A percentile compares a stretch with the other conserved stretches of the same genome.
These are phyloP conservation scores for Globisporangium canariense DNA, from an alignment of 352 stramenopile species.

Conservation along the genomic window DNA sequence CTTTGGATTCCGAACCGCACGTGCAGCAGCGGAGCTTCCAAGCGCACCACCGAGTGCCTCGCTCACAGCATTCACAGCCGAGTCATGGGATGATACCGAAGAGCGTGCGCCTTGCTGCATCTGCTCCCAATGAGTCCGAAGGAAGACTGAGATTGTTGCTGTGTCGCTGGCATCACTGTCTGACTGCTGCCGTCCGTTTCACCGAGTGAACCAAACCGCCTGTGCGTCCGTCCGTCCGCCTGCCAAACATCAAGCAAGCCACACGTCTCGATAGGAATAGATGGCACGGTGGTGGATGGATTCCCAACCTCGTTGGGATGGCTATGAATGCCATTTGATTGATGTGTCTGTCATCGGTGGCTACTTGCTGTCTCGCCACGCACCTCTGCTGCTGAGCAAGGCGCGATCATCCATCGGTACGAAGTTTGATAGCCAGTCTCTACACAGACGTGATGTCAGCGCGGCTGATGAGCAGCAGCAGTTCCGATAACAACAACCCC, in stretches of 20 bases:
- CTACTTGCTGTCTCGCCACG: no score
- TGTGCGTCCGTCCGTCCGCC: neutral
- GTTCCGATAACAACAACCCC: neutral
- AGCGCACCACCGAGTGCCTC: constrained; percentile 32
- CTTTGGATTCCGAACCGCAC: constrained; percentile 7
- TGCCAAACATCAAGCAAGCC: no score
- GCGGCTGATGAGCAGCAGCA: neutral
- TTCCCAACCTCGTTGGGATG: no score
- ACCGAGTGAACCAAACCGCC: neutral
- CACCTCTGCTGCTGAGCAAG: no score
- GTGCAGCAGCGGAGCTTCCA: neutral
- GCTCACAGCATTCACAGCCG: constrained; percentile 33
- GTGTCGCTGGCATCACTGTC: no score
- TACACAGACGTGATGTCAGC: neutral
- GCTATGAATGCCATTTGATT: no score
- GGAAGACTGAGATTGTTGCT: neutral
- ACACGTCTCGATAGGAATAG: neutral
- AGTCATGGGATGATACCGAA: neutral
- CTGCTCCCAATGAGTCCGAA: neutral
- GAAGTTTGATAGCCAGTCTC: neutral
- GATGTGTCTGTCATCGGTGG: no score
- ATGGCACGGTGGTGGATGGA: no score
- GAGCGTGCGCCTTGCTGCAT: constrained; percentile 7
- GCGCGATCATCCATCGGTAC: no score
- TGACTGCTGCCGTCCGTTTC: neutral